Evolutionary conservation across 345 rosid genomes (phyloP).

Genomic region (Cochlearia excelsa): DNA sequence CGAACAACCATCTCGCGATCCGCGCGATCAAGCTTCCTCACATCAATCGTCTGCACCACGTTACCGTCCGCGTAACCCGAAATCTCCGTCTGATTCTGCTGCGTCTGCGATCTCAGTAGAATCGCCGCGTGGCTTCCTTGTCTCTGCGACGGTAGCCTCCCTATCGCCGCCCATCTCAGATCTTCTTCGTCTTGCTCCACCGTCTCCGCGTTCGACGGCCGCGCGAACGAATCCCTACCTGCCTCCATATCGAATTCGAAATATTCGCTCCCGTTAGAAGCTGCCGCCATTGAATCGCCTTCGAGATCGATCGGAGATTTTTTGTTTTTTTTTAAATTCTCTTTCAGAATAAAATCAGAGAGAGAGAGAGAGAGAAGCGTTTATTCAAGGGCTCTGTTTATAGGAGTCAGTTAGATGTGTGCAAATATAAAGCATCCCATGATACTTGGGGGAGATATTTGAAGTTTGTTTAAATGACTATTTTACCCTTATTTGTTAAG

Average conservation of each 20-base stretch:
- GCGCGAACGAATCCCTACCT: slow-evolving; percentile 48
- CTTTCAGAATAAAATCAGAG: too few species aligned
- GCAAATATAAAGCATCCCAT: too few species aligned
- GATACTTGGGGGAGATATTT: too few species aligned
- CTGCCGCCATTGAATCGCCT: slow-evolving; percentile 42
- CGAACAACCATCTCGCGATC: slow-evolving; percentile 67
- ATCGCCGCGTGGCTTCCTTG: slow-evolving; percentile 45
- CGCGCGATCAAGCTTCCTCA: slow-evolving; percentile 53
- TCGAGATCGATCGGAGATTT: background rate
- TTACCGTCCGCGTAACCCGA: slow-evolving; percentile 33
- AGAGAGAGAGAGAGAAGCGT: too few species aligned
- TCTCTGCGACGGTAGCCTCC: slow-evolving; percentile 62
- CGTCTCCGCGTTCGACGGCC: slow-evolving; percentile 66
- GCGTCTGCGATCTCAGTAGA: slow-evolving; percentile 42
- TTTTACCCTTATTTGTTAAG: too few species aligned
- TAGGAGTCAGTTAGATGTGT: too few species aligned
- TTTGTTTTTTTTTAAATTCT: background rate
- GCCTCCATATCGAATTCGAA: slow-evolving; percentile 64
- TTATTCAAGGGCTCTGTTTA: too few species aligned
- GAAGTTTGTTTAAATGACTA: too few species aligned
- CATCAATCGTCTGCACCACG: slow-evolving; percentile 58
- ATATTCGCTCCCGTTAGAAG: slow-evolving; percentile 73
- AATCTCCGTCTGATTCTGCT: slow-evolving; percentile 36
- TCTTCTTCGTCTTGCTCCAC: slow-evolving; percentile 70
- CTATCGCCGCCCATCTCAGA: slow-evolving; percentile 72